Evolutionary conservation across 164 flowering plant species (phyloP), one percentile per base, ranked within the genome.

Genomic region (Liriodendron chinense): DNA sequence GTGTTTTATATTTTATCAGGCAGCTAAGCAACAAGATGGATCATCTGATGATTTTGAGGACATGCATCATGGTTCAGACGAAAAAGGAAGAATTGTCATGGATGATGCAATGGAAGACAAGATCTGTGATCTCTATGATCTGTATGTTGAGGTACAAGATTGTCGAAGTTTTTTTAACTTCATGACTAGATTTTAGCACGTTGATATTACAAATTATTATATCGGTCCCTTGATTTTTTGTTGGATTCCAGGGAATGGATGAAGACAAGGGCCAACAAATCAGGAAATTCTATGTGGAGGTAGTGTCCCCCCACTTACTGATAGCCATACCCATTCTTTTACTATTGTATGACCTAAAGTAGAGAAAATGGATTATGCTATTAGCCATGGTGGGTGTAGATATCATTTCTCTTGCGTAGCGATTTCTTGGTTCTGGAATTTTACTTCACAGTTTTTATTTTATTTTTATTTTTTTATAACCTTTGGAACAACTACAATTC

Each of bases 61-160:
- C 72, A 53, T 57, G 64, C 67, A 20, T 68, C 16, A 53, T 53
- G 59, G 76, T 76, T 77, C 83, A 26, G 88, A 87, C 47, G 98
- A 84, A 67, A 96, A 85, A 81, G 84, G 82, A 72, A 90, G 86
- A 76, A 83, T 76, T 74, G 74, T 75, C 53, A 90, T 91, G 93
- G 98, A 92, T 75, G 72, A 85, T 57, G 83, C 85, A 23, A 57
- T 92, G 90, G 98, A 96, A 87, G 97, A 96, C 78, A 94, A 91
- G 80, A 86, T 96, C 63, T 96, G 96, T 81, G 96, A 94, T 82
- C 93, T 96, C 65, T 96, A 92, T 85, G 98, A 96, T 79, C 89
- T 89, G 74, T 96, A 82, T 87, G 90, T 89, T 80, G 98, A 94
- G 86, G 99, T 94, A 84, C 73, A 18, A 71, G 59, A 53, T 26